Evolutionary conservation across 2,329 filamentous ascomycete genomes (phyloP).

Genomic region (Chaetomium sp.): DNA sequence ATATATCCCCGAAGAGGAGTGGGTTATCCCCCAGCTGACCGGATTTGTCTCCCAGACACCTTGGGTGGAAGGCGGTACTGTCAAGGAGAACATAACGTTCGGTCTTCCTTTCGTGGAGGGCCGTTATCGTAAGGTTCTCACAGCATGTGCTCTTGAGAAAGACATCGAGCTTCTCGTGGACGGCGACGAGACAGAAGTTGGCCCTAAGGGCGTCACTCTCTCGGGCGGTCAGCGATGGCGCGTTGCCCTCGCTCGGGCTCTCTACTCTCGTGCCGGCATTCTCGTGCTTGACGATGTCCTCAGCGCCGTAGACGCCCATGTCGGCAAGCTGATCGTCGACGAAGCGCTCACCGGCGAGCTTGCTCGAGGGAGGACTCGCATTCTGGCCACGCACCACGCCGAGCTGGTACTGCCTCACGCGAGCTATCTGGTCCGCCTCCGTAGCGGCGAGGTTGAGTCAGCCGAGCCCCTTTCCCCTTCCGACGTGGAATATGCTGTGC

Average conservation of each 20-base stretch:
- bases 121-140: constrained; percentile 50
- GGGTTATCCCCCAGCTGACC: constrained; percentile 44
- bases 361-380: constrained; percentile 57
- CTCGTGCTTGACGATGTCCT: constrained; percentile 53
- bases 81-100: constrained; percentile 51
- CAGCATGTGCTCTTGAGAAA: constrained; percentile 48
- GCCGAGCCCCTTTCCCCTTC: constrained; percentile 31
- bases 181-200: constrained; percentile 49
- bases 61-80: constrained; percentile 51
- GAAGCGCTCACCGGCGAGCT: constrained; percentile 56
- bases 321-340: constrained; percentile 52
- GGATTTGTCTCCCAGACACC: constrained; percentile 52
- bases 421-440: constrained; percentile 38
- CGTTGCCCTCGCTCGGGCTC: constrained; percentile 48
- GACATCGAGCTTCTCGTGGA: constrained; percentile 48
- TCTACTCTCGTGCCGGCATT: constrained; percentile 49
- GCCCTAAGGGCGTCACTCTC: constrained; percentile 47
- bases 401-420: constrained; percentile 40
- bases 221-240: constrained; percentile 52
- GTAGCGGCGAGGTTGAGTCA: constrained; percentile 36
- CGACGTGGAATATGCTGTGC: neutral
- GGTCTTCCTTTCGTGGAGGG: constrained; percentile 44
- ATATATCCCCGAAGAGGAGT: constrained; percentile 35
- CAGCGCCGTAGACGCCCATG: constrained; percentile 52
- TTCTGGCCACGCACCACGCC: constrained; percentile 60